Percentiles rank a stretch among this genome's conserved stretches.
phyloP scores from a whole-genome alignment of 2,329 filamentous ascomycete genomes.

The Colletotrichum theobromicola region DNA sequence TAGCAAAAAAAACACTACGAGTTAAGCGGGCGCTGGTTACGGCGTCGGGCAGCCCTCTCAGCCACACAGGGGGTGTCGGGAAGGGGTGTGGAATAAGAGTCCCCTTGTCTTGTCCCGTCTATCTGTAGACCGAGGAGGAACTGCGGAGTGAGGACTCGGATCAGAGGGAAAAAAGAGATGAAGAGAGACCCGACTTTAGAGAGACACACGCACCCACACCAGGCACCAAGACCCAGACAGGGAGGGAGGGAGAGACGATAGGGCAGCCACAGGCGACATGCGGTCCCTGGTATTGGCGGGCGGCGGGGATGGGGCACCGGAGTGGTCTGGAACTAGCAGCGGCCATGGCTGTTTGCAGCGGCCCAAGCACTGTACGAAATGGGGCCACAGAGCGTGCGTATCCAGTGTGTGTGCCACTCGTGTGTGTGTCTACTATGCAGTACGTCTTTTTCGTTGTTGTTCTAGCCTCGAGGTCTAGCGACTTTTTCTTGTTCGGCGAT shows the following conservation, averaged over 20 bases:
- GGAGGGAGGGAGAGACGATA: neutral
- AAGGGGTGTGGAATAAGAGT: no score
- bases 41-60: no score
- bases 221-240: neutral
- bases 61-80: no score
- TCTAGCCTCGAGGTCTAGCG: neutral
- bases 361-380: neutral
- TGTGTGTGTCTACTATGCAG: neutral
- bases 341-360: slow-evolving; percentile 2
- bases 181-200: neutral
- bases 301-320: neutral
- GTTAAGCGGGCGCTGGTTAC: no score
- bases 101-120: no score
- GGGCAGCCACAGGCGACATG: neutral
- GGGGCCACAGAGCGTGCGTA: neutral
- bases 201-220: neutral
- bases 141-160: neutral
- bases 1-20: no score
- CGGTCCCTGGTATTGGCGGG: neutral
- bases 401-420: neutral
- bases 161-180: neutral
- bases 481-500: neutral
- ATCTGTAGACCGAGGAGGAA: neutral
- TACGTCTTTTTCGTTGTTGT: no score
- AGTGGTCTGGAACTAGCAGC: neutral